These are phyloP conservation scores for Mycothermus thermophilus DNA, from an alignment of 495 filamentous ascomycete species.

Conservation along the genomic window DNA sequence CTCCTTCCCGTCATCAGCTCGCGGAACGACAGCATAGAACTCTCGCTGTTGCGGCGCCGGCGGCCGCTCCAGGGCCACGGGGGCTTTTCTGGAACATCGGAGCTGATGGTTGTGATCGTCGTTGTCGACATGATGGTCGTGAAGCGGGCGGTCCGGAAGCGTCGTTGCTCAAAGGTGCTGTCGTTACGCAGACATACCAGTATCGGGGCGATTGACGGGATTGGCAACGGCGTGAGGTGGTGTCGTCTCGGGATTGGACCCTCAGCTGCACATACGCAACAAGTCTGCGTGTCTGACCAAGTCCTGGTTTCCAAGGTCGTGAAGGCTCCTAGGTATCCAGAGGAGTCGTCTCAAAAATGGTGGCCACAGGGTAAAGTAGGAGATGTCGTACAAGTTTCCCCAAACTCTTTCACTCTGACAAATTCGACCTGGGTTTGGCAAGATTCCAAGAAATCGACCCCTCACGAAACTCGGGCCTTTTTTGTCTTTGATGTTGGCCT, in stretches of 20 bases:
- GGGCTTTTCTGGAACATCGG: not conserved
- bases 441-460: too few species aligned
- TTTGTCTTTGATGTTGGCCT: not conserved
- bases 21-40: not conserved
- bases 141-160: not conserved
- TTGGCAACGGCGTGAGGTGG: too few species aligned
- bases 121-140: not conserved
- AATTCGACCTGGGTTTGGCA: too few species aligned
- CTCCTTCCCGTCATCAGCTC: slow-evolving; percentile 3
- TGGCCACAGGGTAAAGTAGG: too few species aligned
- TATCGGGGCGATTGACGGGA: not conserved
- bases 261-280: slow-evolving; percentile 6
- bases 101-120: too few species aligned
- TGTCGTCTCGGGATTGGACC: not conserved
- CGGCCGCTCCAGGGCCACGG: slow-evolving; percentile 6
- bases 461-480: too few species aligned
- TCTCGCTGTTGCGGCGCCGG: slow-evolving; percentile 6
- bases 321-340: too few species aligned
- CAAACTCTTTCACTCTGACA: too few species aligned
- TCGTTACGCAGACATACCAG: not conserved
- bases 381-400: too few species aligned
- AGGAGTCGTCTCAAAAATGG: too few species aligned
- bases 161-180: not conserved
- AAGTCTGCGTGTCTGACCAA: not conserved
- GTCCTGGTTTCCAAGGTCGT: not conserved